Evolutionary conservation across 257 asterid genomes (phyloP), one percentile per base, ranked within the genome.

Genomic region (Nicotiana benthamiana): DNA sequence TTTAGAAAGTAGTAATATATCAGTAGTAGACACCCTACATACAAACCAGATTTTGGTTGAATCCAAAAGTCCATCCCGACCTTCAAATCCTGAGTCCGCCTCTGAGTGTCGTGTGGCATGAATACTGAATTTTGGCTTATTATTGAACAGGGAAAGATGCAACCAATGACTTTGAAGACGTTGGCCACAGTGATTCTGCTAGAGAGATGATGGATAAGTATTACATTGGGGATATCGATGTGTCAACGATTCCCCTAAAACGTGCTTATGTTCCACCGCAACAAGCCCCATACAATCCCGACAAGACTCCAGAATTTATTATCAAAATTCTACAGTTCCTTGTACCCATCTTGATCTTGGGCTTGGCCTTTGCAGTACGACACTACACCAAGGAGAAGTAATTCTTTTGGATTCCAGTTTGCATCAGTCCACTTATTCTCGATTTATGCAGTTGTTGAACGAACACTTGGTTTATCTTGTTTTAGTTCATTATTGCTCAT

Each of bases 121-220:
- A 20, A 20, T 78, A 32, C 70, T 84, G n/a, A 79, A 30, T 6
- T 30, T 67, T 67, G 22, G 8, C 32, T 17, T 32, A 22, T 48
- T 34, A 60, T 28, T 48, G 86, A 78, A 89, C 12, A 94, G 98
- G 97, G 48, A 94, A 94, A 81, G 98, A 94, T 77, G 97, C 97
- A 40, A 90, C 97, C 36, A 84, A 86, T 30, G 98, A 93, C 86
- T 93, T 91, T 20, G 98, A 93, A 82, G 97, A 94, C 60, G 87
- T 87, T 36, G 97, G 97, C 20, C 97, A 94, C 87, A 92, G 97
- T 81, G 97, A 94, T 78, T 54, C 86, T 0, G 97, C 98, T 20
- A 88, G 91, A 75, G 91, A 91, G 9, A 84, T 86, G 91, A 83
- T 92, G 96, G 88, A 63, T 53, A 84, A 90, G 60, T 94, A 89